Evolutionary conservation across 2,329 filamentous ascomycete species (phyloP), one percentile per base, ranked within the genome.

Genomic region (Didymella keratinophila): DNA sequence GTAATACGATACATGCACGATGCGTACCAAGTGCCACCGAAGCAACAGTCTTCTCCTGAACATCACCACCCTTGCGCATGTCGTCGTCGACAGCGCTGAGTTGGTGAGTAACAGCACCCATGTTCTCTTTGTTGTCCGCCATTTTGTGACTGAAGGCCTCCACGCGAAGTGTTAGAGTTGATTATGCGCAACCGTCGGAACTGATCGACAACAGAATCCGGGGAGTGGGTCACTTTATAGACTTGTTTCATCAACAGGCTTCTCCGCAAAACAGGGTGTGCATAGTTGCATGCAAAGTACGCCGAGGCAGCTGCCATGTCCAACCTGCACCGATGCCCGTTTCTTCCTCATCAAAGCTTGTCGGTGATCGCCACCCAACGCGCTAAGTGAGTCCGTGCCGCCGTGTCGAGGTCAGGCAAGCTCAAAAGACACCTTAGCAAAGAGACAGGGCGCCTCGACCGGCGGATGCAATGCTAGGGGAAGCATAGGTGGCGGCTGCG

Each of bases 1-100:
- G 27, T 32, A n/a, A 4, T 12, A 11, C 10, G 36, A 23, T 6
- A n/a, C 8, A 11, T 27, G 25, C 2, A 14, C 23, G 7, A 32
- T 25, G 48, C 67, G 43, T 61, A 74, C 71, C 64, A 21, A 74
- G 63, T 48, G 68, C 71, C 10, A 74, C 70, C 1, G 71, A 73
- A 30, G 69, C 72, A 25, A 73, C 70, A 59, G 65, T 66, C 25
- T 65, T 62, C 62, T 73, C 70, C 36, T 68, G 67, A 44, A 73
- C 62, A 50, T 66, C 55, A 9, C 45, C 60, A 12, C 60, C 58
- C 56, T 68, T 69, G 42, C 63, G 47, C 46, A 67, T 30, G 46
- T 66, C 65, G 45, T 72, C 67, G 32, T 72, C 67, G 23, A 62
- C 52, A 27, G 43, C 46, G 47, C 67, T 73, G 45, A 67, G 11